Evolutionary conservation across 176 grass and related monocot genomes (phyloP).

Genomic region (Lolium rigidum): DNA sequence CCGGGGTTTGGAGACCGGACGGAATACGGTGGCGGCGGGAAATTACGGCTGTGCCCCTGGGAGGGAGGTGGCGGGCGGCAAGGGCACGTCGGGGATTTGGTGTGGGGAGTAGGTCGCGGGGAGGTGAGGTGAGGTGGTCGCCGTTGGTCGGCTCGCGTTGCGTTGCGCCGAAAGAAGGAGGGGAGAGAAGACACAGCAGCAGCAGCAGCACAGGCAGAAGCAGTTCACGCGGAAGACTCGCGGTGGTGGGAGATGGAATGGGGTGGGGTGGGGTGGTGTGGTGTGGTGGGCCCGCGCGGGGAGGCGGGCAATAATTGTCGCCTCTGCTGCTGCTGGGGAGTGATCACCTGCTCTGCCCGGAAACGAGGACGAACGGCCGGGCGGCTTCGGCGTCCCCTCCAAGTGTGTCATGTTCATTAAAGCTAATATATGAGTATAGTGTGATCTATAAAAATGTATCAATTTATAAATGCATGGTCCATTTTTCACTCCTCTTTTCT

Average conservation of each 20-base stretch:
- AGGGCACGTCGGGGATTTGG: constrained; percentile 23
- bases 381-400: not conserved
- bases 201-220: no score
- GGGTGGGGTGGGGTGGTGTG: not conserved
- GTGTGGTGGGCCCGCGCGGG: constrained; percentile 38
- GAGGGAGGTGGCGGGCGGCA: not conserved
- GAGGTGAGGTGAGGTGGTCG: constrained; percentile 50
- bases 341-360: constrained; percentile 30
- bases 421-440: no score
- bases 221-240: not conserved
- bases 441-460: no score
- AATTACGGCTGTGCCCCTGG: constrained; percentile 40
- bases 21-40: constrained; percentile 52
- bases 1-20: constrained; percentile 56
- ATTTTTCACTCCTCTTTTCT: no score
- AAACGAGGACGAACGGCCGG: constrained; percentile 16
- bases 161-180: not conserved
- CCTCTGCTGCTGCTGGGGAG: not conserved
- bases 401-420: no score
- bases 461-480: no score
- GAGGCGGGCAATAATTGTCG: constrained; percentile 36
- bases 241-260: constrained; percentile 42
- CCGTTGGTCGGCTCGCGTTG: constrained; percentile 58
- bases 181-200: not conserved
- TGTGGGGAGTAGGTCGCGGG: constrained; percentile 37